Conservation (phyloP, 345 rosid species). For the Stellera chamaejasme region DNA sequence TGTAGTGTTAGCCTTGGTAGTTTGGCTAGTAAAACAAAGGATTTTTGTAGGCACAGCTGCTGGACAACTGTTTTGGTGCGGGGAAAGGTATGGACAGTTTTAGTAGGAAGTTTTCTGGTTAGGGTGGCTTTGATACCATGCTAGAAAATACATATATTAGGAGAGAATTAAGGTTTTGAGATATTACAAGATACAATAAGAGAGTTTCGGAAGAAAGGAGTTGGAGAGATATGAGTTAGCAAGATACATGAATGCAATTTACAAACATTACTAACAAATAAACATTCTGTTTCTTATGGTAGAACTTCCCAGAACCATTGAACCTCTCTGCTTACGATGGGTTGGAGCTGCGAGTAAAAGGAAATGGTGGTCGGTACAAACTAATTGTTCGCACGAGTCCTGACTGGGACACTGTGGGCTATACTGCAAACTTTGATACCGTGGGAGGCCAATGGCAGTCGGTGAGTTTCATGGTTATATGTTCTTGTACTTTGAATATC, state of each 20-base stretch:
- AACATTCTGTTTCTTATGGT: conserved; percentile 12
- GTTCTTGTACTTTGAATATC: background rate
- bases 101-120: too few species aligned
- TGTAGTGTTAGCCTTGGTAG: too few species aligned
- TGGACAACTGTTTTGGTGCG: too few species aligned
- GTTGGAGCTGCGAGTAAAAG: conserved; percentile 65
- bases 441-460: conserved; percentile 79
- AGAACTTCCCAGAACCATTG: conserved; percentile 74
- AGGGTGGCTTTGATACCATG: background rate
- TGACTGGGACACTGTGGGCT: conserved; percentile 95
- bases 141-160: too few species aligned
- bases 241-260: too few species aligned
- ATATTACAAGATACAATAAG: too few species aligned
- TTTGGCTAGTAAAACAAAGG: too few species aligned
- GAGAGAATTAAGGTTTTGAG: background rate
- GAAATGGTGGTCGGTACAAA: conserved; percentile 86
- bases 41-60: too few species aligned
- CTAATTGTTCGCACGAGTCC: conserved; percentile 62
- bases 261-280: too few species aligned
- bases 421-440: conserved; percentile 77
- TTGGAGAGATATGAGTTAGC: too few species aligned
- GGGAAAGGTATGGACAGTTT: too few species aligned
- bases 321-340: conserved; percentile 93
- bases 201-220: too few species aligned
- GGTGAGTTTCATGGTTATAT: conserved; percentile 25